Base-by-base conservation (phyloP, 345 rosid genomes). In the Hypericum perforatum region DNA sequence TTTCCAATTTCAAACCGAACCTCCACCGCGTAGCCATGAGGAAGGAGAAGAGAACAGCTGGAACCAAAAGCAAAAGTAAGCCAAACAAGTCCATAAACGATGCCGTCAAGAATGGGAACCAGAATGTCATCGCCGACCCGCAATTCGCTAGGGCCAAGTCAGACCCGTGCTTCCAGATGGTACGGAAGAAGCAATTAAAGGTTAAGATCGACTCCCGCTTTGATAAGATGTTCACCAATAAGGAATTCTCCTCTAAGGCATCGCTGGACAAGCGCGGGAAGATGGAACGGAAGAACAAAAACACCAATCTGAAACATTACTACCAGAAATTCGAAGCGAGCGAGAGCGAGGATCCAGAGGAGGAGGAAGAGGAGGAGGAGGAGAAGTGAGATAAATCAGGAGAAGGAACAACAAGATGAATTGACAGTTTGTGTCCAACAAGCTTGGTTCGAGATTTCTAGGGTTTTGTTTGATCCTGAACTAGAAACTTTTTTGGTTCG, bases 161-260 rank as follows among this genome's bases (percentile, higher is more conserved):
- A 7, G 98, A 85, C 67, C 98, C 96, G 40, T 67, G 91, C 63
- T 92, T 92, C 66, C 94, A 80, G 77, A 85, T 60, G n/a, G 73
- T 71, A 12, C 82, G 85, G 5, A 77, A 65, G 75, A 83, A 74
- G 41, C 76, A 81, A 8, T 45, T 79, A 0, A 92, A 85, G 71
- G 89, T 88, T 2, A 43, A 70, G 5, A 78, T 92, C 38, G 98
- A 92, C 58, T 74, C 85, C 47, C 83, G 98, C 8, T 92, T 92
- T 70, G 16, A 62, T 42, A 60, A 73, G 12, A 67, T 76, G 55
- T 70, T 88, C 65, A 71, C 77, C 9, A 89, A 85, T 63, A 82
- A 78, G 65, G 61, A 57, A 13, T 85, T 89, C 56, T 54, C 67
- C 0, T 13, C 84, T 47, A 62, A 82, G 3, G 84, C 94, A 29